Base-by-base conservation (phyloP, 2,329 filamentous ascomycete genomes). In the Exophiala oligosperma region DNA sequence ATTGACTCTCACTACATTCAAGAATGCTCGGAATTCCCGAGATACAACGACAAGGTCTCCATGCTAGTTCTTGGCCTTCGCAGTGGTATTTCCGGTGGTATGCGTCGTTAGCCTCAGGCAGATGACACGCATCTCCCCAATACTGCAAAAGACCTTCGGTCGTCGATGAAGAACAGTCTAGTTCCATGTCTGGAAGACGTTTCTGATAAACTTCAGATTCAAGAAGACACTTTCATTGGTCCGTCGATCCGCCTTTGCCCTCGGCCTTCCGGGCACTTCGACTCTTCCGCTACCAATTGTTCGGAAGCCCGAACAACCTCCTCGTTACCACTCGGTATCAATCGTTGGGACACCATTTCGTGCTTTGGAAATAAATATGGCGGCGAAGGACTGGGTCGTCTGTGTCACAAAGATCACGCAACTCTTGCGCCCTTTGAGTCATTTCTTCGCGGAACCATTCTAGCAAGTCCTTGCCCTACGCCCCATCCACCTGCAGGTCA, bases 21-120 rank as follows among this genome's bases (percentile, higher is more conserved):
- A 17, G 40, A 43, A 43, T 21, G 40, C 21, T 43, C 40, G 40
- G 40, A 43, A 43, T 43, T 21, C n/a, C 40, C 40, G 40, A 43
- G 40, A 43, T 14, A 5, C 6, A 9, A 23, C 40, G 57, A 78
- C 71, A 44, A 79, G 32, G 32, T 6, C 9, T 8, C 32, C 7
- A 11, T 35, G 6, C 32, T 11, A 9, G 7, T 35, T 2, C 32
- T 2, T 11, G 8, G 32, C 7, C 32, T 35, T 35, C 7, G 7
- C 32, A 35, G 9, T 35, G 32, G 7, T 35, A 9, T 35, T 11
- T 5, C 32, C 32, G 32, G 32, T 35, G 32, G 9, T 35, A 35
- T 8, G 9, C 32, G 32, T 35, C 4, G 32, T 8, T 35, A 35
- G 7, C 32, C 32, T 35, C 11, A 8, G 6, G 32, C 32, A 35